Base-by-base conservation (phyloP, 2,329 filamentous ascomycete species). In the Aspergillus fijiensis region DNA sequence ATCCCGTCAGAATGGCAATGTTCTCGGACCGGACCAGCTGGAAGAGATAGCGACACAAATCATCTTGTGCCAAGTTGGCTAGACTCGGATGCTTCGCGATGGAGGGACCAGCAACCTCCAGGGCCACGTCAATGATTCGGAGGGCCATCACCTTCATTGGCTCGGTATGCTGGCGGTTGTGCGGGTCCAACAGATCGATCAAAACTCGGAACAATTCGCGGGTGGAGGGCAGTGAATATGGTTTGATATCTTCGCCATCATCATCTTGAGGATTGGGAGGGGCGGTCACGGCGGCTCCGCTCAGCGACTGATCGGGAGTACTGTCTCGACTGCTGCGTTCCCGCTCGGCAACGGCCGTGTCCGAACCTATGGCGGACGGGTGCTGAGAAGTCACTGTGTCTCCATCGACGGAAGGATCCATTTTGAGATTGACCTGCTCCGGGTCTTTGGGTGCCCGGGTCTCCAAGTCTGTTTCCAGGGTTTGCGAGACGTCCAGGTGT, bases 121-220 rank as follows among this genome's bases (percentile, higher is more conserved):
- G 84, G 1, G 95, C 95, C 49, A 99, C 95, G 74, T 99, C 95
- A 58, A 99, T 95, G 64, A 99, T 98, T 49, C 95, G 87, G 65
- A 99, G 80, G 19, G 95, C 95, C 93, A 99, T 99, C 47, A 99
- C 92, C 67, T 94, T 87, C 89, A 98, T 95, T 1, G 91, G 89
- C 72, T 99, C 95, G 2, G 92, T 96, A 74, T 97, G 91, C 68
- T 94, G 91, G 55, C 87, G 88, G 75, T 98, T 94, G 70, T 96
- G 91, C 1, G 96, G 95, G 72, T 99, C 92, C 27, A 99, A 79
- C 16, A 99, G 87, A 74, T 96, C 94, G 49, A 98, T 94, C 27
- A 99, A 81, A 48, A 98, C 95, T 56, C 95, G 84, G 73, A 99
- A 96, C 0, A 99, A 84, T 74, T 99, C 96, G 65, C 93, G 84